Percentiles rank a stretch among this genome's conserved stretches.
Conservation (phyloP, 23 red algal genomes). For the Porphyridium purpureum region DNA sequence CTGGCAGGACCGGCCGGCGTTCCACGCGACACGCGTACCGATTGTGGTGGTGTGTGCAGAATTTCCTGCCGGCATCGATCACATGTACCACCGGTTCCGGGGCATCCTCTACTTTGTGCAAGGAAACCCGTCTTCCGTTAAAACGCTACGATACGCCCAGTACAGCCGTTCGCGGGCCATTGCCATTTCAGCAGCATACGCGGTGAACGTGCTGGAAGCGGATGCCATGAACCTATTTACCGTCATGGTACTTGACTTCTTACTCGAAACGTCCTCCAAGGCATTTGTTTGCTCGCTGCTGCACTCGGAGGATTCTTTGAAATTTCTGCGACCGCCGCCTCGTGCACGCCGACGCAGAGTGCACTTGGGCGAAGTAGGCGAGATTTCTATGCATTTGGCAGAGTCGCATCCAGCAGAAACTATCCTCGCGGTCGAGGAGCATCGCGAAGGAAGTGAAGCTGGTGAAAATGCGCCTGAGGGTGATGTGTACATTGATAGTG, state of each 20-base stretch:
- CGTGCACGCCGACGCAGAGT: conserved; percentile 23
- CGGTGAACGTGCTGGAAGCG: conserved; percentile 26
- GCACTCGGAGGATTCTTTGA: conserved; percentile 36
- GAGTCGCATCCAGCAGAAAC: too few relatives aligned
- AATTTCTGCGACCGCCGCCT: conserved; percentile 24
- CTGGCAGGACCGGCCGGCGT: too few relatives aligned
- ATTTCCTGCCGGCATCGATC: too few relatives aligned
- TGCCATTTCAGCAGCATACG: conserved; percentile 38
- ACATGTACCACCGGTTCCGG: too few relatives aligned
- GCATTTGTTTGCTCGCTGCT: conserved; percentile 57
- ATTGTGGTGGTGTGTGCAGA: too few relatives aligned
- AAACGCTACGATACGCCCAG: conserved; percentile 39
- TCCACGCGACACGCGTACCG: too few relatives aligned
- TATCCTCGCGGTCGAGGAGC: too few relatives aligned
- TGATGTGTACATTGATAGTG: too few relatives aligned
- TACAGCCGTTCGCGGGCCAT: conserved; percentile 39
- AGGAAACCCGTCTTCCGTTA: conserved; percentile 40
- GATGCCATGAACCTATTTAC: conserved; percentile 50
- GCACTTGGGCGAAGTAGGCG: conserved; percentile 24
- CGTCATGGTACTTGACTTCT: conserved; percentile 51
- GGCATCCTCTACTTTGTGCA: too few relatives aligned
- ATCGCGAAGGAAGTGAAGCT: too few relatives aligned
- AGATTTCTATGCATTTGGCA: too few relatives aligned
- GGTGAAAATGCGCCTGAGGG: too few relatives aligned
- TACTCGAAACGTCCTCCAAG: conserved; percentile 19